A percentile compares a stretch with the other conserved stretches of the same genome.
These are phyloP conservation scores for Plenodomus tracheiphilus DNA, from an alignment of 2,329 filamentous ascomycete genomes.

Conservation along the genomic window DNA sequence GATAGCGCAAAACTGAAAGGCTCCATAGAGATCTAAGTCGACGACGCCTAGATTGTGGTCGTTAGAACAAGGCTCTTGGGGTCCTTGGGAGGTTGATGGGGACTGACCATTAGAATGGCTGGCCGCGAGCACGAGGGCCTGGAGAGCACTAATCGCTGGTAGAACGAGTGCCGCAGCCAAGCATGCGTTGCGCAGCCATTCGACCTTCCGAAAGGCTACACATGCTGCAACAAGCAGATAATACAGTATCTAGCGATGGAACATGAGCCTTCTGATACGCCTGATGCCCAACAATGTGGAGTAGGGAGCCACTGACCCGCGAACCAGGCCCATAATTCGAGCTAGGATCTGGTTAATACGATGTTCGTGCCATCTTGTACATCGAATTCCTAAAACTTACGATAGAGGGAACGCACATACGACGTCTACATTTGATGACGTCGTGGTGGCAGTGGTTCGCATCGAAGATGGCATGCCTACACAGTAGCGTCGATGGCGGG, in stretches of 20 bases:
- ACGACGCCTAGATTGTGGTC: constrained; percentile 55
- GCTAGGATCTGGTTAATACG: background rate
- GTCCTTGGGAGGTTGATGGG: constrained; percentile 3
- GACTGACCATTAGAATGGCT: constrained; percentile 62
- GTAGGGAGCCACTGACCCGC: constrained; percentile 47
- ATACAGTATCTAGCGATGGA: constrained; percentile 49
- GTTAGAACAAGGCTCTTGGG: constrained; percentile 12
- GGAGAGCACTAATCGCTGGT: constrained; percentile 66
- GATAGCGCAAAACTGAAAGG: constrained; percentile 69
- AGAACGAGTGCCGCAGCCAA: constrained; percentile 63
- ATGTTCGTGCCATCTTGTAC: background rate
- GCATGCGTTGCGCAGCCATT: constrained; percentile 66
- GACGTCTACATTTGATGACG: constrained; percentile 47
- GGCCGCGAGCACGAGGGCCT: constrained; percentile 63
- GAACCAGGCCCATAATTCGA: constrained; percentile 61
- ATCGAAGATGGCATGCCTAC: constrained; percentile 35
- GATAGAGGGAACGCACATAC: constrained; percentile 62
- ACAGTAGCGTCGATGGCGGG: constrained; percentile 27
- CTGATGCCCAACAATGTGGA: background rate
- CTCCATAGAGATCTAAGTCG: constrained; percentile 70
- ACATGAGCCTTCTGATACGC: constrained; percentile 31
- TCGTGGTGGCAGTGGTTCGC: constrained; percentile 10
- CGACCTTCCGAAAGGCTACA: constrained; percentile 64
- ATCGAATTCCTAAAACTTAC: constrained; percentile 15
- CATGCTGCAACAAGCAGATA: constrained; percentile 64